These are phyloP conservation scores for Boletus semigastroideus DNA, from an alignment of 1,284 basidiomycete species.

Conservation along the genomic window DNA sequence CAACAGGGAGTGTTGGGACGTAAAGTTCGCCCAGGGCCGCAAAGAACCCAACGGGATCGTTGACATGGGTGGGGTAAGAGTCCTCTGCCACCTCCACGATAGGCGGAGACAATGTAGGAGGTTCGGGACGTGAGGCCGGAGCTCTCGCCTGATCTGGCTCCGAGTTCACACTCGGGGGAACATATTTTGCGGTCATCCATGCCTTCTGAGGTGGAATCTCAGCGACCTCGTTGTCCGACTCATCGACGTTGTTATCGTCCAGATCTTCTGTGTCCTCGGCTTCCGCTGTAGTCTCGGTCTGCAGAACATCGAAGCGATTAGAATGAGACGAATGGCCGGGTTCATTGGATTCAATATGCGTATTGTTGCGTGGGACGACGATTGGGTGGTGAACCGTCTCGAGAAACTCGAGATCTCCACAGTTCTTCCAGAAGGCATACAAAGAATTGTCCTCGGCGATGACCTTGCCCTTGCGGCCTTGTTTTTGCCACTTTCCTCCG, in stretches of 20 bases:
- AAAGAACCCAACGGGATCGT: slow-evolving; percentile 35
- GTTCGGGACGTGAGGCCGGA: neutral
- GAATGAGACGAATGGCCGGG: slow-evolving; percentile 3
- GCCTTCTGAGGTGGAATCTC: slow-evolving; percentile 27
- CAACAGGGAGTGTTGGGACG: slow-evolving; percentile 36
- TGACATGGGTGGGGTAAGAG: slow-evolving; percentile 11
- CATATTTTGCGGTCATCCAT: slow-evolving; percentile 27
- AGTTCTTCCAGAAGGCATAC: slow-evolving; percentile 50
- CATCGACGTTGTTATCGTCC: slow-evolving; percentile 10
- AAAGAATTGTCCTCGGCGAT: slow-evolving; percentile 32
- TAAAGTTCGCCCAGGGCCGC: slow-evolving; percentile 28
- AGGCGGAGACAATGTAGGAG: neutral
- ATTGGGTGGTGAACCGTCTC: slow-evolving; percentile 3
- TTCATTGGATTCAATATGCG: neutral
- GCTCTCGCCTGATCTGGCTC: neutral
- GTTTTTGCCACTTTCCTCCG: slow-evolving; percentile 20
- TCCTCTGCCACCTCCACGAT: neutral
- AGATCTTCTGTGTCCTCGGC: slow-evolving; percentile 6
- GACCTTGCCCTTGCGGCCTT: slow-evolving; percentile 23
- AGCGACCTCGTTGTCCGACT: slow-evolving; percentile 9
- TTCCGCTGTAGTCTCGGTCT: slow-evolving; percentile 3
- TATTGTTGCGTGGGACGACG: neutral
- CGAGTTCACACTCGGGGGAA: neutral
- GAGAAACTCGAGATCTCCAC: slow-evolving; percentile 44
- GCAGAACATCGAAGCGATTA: slow-evolving; percentile 20